These are phyloP conservation scores for Trichocladium uniseriatum DNA, from an alignment of 495 filamentous ascomycete species.

Conservation along the genomic window DNA sequence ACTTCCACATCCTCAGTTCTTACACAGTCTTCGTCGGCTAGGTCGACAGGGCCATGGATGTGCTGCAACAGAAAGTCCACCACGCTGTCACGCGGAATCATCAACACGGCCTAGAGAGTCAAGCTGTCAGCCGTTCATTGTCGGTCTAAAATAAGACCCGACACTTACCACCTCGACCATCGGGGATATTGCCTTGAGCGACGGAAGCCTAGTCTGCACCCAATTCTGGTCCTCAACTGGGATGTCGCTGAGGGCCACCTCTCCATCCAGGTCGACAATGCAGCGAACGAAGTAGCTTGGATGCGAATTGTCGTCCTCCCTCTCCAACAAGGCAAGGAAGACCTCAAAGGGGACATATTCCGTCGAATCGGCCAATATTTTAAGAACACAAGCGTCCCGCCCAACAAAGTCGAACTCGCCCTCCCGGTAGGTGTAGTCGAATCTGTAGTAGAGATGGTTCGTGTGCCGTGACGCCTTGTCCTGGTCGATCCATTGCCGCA, in stretches of 20 bases:
- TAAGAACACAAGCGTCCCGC: conserved; percentile 4
- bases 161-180: conserved; percentile 2
- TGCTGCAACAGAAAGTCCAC: conserved; percentile 14
- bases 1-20: neutral
- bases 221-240: conserved; percentile 3
- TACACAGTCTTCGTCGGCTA: neutral
- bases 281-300: conserved; percentile 4
- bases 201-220: neutral
- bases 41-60: neutral
- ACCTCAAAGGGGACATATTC: conserved; percentile 9
- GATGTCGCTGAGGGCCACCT: conserved; percentile 1
- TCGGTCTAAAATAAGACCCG: neutral
- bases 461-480: conserved; percentile 4
- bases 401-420: neutral
- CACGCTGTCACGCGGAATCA: conserved; percentile 16
- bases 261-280: conserved; percentile 8
- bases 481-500: conserved; percentile 8
- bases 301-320: neutral
- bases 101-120: conserved; percentile 9
- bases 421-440: conserved; percentile 6
- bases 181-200: neutral
- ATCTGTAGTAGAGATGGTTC: conserved; percentile 11
- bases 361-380: neutral
- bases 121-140: neutral
- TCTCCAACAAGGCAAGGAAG: conserved; percentile 12